Conservation (phyloP, 2,329 filamentous ascomycete species). For the Capronia coronata region DNA sequence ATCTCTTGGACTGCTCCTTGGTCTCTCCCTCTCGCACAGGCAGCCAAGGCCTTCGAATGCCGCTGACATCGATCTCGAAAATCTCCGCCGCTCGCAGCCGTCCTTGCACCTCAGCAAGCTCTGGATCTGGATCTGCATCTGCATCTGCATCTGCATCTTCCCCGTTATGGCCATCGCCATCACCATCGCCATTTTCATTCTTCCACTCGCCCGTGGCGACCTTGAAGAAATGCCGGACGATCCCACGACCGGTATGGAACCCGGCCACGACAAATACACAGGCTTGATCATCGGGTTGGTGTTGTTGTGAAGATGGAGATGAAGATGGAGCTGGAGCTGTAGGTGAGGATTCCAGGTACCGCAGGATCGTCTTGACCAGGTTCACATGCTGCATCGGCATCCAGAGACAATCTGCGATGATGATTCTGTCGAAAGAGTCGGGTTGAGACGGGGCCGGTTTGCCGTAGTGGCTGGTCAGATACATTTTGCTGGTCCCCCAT, state of each 20-base stretch:
- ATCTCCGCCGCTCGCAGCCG: constrained; percentile 25
- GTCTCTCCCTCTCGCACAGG: constrained; percentile 41
- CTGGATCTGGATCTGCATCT: constrained; percentile 32
- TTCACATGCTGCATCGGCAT: constrained; percentile 52
- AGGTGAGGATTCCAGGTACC: constrained; percentile 37
- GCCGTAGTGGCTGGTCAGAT: constrained; percentile 34
- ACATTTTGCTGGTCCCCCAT: constrained; percentile 26
- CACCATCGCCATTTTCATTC: constrained; percentile 1
- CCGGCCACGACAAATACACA: constrained; percentile 50
- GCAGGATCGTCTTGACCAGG: constrained; percentile 49
- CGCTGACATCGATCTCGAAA: constrained; percentile 36
- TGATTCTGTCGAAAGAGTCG: constrained; percentile 47
- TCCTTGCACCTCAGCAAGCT: constrained; percentile 6
- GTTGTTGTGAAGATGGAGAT: neutral
- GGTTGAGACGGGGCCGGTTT: constrained; percentile 13
- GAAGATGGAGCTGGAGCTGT: neutral
- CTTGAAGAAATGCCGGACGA: constrained; percentile 52
- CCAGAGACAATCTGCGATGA: constrained; percentile 58
- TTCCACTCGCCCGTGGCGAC: constrained; percentile 29
- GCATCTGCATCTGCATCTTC: too few species aligned
- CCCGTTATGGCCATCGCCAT: too few species aligned
- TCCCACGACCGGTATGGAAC: constrained; percentile 54
- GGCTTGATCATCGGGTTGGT: neutral
- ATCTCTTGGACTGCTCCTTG: constrained; percentile 49
- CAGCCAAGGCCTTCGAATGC: constrained; percentile 38